These are phyloP conservation scores for Sphaerobolus stellatus DNA, from an alignment of 1,284 basidiomycete genomes.

Conservation along the genomic window DNA sequence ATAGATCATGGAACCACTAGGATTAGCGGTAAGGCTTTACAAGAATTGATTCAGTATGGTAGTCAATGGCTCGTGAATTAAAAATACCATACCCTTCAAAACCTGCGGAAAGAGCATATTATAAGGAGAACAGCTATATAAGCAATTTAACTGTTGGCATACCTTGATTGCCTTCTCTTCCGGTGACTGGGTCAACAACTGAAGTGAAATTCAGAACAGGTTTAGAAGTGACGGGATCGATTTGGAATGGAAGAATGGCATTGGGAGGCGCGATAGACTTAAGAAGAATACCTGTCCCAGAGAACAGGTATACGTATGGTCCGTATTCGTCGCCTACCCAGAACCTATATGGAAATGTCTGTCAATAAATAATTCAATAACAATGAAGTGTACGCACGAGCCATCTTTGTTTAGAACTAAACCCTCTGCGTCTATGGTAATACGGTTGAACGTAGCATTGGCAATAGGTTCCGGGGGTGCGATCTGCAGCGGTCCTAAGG, in stretches of 20 bases:
- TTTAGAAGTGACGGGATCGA: constrained; percentile 14
- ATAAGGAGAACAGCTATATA: neutral
- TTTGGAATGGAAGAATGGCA: constrained; percentile 50
- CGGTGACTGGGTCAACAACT: constrained; percentile 48
- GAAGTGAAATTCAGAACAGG: constrained; percentile 60
- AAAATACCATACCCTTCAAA: constrained; percentile 43
- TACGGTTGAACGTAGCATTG: constrained; percentile 41
- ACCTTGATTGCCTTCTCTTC: constrained; percentile 51
- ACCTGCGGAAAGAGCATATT: constrained; percentile 34
- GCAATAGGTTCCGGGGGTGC: constrained; percentile 48
- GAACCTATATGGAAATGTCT: constrained; percentile 35
- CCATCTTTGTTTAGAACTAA: constrained; percentile 58
- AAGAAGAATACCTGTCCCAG: constrained; percentile 46
- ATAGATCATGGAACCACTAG: constrained; percentile 50
- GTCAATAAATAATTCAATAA: constrained; percentile 7
- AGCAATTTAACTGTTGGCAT: constrained; percentile 14
- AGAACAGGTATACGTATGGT: constrained; percentile 63
- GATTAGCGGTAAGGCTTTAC: constrained; percentile 50
- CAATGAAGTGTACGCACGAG: constrained; percentile 37
- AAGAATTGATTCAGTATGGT: neutral
- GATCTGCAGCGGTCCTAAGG: constrained; percentile 15
- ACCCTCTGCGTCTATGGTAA: constrained; percentile 63
- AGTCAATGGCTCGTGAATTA: no score
- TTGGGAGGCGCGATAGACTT: constrained; percentile 60
- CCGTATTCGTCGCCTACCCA: constrained; percentile 72